phyloP scores from a whole-genome alignment of 2,329 filamentous ascomycete species.

The Ceratocystis ficicola region DNA sequence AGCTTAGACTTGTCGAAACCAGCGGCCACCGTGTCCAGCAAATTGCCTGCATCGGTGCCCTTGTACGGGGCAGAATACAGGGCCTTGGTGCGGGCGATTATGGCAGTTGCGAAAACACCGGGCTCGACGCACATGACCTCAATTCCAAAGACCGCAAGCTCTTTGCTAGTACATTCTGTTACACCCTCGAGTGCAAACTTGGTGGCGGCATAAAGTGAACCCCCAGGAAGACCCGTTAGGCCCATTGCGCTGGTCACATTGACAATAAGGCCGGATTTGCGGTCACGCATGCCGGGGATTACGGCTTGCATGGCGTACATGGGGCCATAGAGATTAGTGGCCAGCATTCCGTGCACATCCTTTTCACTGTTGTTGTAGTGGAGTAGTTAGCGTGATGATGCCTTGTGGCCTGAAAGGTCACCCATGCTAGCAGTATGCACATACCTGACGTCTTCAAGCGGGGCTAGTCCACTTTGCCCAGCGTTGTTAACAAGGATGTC shows the following conservation, averaged over 20 bases:
- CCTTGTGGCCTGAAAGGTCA: neutral
- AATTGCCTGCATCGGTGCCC: constrained; percentile 26
- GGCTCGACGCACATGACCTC: constrained; percentile 36
- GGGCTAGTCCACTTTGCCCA: constrained; percentile 34
- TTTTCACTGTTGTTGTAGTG: constrained; percentile 26
- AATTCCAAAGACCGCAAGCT: constrained; percentile 38
- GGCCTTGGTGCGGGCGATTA: constrained; percentile 29
- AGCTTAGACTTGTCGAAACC: constrained; percentile 29
- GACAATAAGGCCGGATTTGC: constrained; percentile 33
- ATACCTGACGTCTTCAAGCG: constrained; percentile 31
- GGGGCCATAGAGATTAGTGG: constrained; percentile 40
- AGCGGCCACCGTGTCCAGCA: constrained; percentile 25
- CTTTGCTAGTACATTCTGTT: constrained; percentile 34
- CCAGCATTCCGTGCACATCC: constrained; percentile 34
- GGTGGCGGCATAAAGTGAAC: constrained; percentile 34
- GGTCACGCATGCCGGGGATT: constrained; percentile 36
- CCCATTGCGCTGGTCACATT: constrained; percentile 39
- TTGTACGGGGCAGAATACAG: constrained; percentile 27
- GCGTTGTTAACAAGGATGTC: constrained; percentile 39
- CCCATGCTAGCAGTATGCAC: neutral
- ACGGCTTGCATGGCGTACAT: constrained; percentile 38
- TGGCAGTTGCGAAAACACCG: constrained; percentile 41
- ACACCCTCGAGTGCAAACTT: constrained; percentile 38
- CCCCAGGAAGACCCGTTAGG: constrained; percentile 31
- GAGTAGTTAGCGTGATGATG: neutral